Evolutionary conservation across 2,329 filamentous ascomycete genomes (phyloP).

Genomic region (Metarhizium album): DNA sequence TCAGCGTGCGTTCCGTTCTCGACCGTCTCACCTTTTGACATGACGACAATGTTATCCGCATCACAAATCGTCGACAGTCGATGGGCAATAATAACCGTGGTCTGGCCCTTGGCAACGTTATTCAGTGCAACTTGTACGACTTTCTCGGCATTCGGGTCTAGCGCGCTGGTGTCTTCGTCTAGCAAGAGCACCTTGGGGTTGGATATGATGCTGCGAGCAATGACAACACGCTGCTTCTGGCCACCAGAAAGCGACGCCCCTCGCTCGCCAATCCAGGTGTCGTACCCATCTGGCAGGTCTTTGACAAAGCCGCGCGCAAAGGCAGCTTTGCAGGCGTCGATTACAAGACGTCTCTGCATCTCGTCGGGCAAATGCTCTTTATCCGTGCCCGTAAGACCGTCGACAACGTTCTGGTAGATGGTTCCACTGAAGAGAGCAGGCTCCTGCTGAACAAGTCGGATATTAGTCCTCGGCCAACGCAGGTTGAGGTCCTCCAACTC

Average conservation of each 20-base stretch:
- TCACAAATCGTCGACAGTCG: constrained; percentile 46
- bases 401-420: constrained; percentile 41
- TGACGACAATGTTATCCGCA: constrained; percentile 57
- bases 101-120: constrained; percentile 43
- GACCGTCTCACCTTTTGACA: constrained; percentile 45
- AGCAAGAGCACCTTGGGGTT: constrained; percentile 53
- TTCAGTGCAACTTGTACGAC: constrained; percentile 47
- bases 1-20: constrained; percentile 54
- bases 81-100: constrained; percentile 58
- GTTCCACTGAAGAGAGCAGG: constrained; percentile 42
- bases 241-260: constrained; percentile 56
- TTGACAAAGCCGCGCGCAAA: constrained; percentile 44
- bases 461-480: constrained; percentile 41
- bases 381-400: constrained; percentile 31
- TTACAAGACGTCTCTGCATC: constrained; percentile 32
- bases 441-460: constrained; percentile 43
- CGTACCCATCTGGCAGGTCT: constrained; percentile 42
- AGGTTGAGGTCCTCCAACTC: constrained; percentile 33
- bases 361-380: constrained; percentile 27
- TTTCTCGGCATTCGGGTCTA: constrained; percentile 33
- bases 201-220: constrained; percentile 55
- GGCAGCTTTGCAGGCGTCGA: constrained; percentile 37
- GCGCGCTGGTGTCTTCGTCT: constrained; percentile 57
- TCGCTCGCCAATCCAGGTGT: constrained; percentile 51
- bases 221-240: constrained; percentile 55